phyloP scores from a whole-genome alignment of 73 alveolate genomes.

The Paramecium sexaurelia region DNA sequence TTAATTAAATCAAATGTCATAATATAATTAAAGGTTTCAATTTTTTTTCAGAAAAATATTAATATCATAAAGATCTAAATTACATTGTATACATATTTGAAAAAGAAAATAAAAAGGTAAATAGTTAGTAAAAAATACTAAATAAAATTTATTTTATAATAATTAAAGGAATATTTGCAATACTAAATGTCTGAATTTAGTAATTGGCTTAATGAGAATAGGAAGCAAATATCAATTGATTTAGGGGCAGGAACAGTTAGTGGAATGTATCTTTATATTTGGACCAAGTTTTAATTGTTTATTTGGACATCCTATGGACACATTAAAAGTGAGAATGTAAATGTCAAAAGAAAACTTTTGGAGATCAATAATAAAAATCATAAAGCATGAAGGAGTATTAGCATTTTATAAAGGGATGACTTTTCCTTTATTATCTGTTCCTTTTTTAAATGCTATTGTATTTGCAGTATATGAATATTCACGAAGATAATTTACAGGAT shows the following conservation, averaged over 20 bases:
- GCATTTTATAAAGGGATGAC: slow-evolving; percentile 74
- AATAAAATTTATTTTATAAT: no score
- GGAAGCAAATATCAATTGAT: slow-evolving; percentile 9
- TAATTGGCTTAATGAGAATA: slow-evolving; percentile 5
- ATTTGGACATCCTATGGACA: slow-evolving; percentile 66
- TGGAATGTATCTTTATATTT: slow-evolving; percentile 27
- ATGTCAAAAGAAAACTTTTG: slow-evolving; percentile 42
- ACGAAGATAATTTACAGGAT: slow-evolving; percentile 45
- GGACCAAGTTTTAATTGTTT: slow-evolving; percentile 32
- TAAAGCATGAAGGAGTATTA: slow-evolving; percentile 46
- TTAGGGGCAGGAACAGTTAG: slow-evolving; percentile 59
- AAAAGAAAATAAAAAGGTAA: no score
- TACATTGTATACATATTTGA: no score
- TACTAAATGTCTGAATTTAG: background rate
- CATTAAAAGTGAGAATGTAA: slow-evolving; percentile 63
- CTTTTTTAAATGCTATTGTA: slow-evolving; percentile 71
- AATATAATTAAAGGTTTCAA: no score
- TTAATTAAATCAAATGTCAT: no score
- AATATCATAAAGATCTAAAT: no score
- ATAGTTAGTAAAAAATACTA: no score
- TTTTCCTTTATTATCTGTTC: slow-evolving; percentile 71
- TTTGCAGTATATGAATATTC: slow-evolving; percentile 72
- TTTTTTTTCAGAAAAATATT: no score
- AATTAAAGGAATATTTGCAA: background rate
- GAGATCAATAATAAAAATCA: slow-evolving; percentile 13